These are phyloP conservation scores for Tetrapisispora pingtungensis DNA, from an alignment of 805 yeast species.

Conservation along the genomic window DNA sequence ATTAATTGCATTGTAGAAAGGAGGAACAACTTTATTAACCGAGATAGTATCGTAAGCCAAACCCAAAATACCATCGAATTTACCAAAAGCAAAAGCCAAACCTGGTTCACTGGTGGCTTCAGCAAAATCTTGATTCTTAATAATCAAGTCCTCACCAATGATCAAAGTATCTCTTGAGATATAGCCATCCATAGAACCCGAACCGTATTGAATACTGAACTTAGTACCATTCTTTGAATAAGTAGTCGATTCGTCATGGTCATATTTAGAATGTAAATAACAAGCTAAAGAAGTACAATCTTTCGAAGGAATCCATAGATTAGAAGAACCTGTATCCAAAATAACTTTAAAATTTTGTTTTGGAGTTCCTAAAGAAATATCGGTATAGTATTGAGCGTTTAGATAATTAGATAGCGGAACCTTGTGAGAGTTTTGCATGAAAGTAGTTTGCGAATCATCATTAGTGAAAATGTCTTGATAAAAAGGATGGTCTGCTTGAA, in stretches of 20 bases:
- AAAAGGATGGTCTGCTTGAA: conserved; percentile 18
- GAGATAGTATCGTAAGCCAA: conserved; percentile 88
- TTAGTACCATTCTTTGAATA: conserved; percentile 81
- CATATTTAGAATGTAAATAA: conserved; percentile 85
- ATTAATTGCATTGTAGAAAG: conserved; percentile 79
- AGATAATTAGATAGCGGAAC: conserved; percentile 85
- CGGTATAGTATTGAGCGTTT: conserved; percentile 95
- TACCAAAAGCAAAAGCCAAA: conserved; percentile 94
- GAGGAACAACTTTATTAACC: conserved; percentile 84
- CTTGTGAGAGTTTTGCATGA: conserved; percentile 41
- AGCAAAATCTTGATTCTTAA: conserved; percentile 87
- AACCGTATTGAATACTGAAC: conserved; percentile 82
- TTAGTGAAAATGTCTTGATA: conserved; percentile 3
- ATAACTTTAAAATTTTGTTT: conserved; percentile 89
- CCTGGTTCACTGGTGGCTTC: conserved; percentile 98
- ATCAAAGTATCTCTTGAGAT: conserved; percentile 76
- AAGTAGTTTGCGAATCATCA: background rate
- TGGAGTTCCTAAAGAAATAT: conserved; percentile 85
- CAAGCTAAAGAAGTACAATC: conserved; percentile 93
- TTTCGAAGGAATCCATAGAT: conserved; percentile 89
- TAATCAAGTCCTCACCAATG: conserved; percentile 59
- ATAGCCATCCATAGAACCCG: conserved; percentile 87
- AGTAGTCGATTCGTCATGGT: conserved; percentile 69
- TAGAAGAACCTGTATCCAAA: conserved; percentile 93
- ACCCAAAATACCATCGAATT: conserved; percentile 96